phyloP scores from a whole-genome alignment of 2,329 filamentous ascomycete genomes.

The Penicillium frequentans region DNA sequence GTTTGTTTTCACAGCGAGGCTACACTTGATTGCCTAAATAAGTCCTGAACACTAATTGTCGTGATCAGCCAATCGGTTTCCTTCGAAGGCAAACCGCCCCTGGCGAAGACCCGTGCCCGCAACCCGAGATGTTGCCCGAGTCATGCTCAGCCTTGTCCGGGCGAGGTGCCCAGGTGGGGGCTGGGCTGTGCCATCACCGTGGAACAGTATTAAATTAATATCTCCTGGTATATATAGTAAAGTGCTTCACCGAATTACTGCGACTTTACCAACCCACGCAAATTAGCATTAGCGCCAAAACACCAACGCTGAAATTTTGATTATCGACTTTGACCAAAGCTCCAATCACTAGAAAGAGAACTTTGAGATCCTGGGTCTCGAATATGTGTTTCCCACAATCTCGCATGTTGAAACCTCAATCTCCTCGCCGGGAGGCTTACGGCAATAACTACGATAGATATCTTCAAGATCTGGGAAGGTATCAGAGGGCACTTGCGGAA shows the following conservation, averaged over 20 bases:
- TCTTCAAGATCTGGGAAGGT: not conserved
- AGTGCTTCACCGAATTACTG: not conserved
- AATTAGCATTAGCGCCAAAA: no score
- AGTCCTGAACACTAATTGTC: not conserved
- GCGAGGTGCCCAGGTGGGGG: not conserved
- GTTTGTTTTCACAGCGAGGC: no score
- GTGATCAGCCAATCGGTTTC: not conserved
- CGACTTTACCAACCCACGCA: not conserved
- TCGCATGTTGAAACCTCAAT: not conserved
- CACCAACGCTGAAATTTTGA: no score
- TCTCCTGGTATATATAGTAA: not conserved
- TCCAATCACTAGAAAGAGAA: not conserved
- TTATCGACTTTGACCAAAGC: not conserved
- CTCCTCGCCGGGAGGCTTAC: not conserved
- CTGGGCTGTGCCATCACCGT: conserved; percentile 1
- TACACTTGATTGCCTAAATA: no score
- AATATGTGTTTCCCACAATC: conserved; percentile 5
- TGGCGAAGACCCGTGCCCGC: not conserved
- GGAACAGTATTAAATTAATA: not conserved
- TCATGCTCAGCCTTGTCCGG: not conserved
- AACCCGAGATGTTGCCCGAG: not conserved
- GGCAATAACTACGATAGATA: not conserved
- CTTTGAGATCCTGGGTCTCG: not conserved
- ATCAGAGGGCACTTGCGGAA: not conserved
- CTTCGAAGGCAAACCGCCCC: not conserved